Conservation (phyloP, 208 protist genomes). For the Phytomonas serpens region DNA sequence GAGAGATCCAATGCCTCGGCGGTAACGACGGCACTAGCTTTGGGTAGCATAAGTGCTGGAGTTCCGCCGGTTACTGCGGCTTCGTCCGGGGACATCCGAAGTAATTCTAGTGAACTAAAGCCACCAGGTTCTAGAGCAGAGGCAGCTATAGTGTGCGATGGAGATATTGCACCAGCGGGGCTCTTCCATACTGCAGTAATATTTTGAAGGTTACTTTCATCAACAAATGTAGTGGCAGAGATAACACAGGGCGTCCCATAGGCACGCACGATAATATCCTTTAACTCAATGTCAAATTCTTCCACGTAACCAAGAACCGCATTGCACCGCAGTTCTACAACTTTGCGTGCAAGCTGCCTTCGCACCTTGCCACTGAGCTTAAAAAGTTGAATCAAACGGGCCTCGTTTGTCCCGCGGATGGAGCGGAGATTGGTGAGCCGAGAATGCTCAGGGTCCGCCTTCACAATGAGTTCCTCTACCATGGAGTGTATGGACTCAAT, state of each 20-base stretch:
- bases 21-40: not conserved
- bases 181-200: not conserved
- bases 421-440: conserved; percentile 79
- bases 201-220: conserved; percentile 25
- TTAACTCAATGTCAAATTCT: conserved; percentile 85
- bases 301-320: conserved; percentile 86
- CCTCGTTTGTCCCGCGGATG: conserved; percentile 72
- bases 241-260: conserved; percentile 88
- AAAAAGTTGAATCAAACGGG: conserved; percentile 78
- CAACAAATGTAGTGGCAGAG: conserved; percentile 56
- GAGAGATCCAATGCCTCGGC: not conserved
- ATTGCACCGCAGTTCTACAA: conserved; percentile 86
- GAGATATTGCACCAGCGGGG: not conserved
- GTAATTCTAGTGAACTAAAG: not conserved
- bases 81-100: not conserved
- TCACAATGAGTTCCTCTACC: conserved; percentile 89
- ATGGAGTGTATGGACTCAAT: conserved; percentile 75
- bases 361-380: conserved; percentile 88
- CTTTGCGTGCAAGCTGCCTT: conserved; percentile 84
- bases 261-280: conserved; percentile 84
- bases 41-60: not conserved
- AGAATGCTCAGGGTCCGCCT: conserved; percentile 86
- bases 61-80: not conserved
- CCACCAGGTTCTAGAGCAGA: not conserved
- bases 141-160: not conserved